Evolutionary conservation across 2,329 filamentous ascomycete species (phyloP).

Genomic region (Colletotrichum sp.): DNA sequence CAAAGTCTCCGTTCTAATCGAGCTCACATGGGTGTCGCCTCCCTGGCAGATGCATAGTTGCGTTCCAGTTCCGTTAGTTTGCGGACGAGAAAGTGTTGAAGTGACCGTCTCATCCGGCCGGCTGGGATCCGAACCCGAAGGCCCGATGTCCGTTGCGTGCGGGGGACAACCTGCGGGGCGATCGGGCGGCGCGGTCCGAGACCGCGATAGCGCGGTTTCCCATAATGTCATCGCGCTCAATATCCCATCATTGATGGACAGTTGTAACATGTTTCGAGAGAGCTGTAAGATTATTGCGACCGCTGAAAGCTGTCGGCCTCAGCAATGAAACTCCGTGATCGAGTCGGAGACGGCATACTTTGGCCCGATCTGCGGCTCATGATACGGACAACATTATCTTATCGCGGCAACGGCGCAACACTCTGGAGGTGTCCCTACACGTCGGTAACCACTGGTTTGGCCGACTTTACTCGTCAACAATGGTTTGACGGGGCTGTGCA

Average conservation of each 20-base stretch:
- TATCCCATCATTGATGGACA: not conserved
- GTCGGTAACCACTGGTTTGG: not conserved
- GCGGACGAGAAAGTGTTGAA: not conserved
- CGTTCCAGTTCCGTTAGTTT: not conserved
- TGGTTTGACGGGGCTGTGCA: not conserved
- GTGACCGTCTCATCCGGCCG: not conserved
- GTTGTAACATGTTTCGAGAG: not conserved
- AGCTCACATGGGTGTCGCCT: not conserved
- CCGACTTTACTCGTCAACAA: not conserved
- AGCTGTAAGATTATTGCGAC: not conserved
- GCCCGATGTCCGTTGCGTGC: slow-evolving; percentile 59
- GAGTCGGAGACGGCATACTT: not conserved
- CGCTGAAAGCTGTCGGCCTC: not conserved
- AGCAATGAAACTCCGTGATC: not conserved
- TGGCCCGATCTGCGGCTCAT: not conserved
- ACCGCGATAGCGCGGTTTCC: slow-evolving; percentile 62
- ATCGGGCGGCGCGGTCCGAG: slow-evolving; percentile 42
- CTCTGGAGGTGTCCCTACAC: not conserved
- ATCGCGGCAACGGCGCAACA: not conserved
- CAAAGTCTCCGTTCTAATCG: not conserved
- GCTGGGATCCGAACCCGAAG: not conserved
- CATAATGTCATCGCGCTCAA: slow-evolving; percentile 41
- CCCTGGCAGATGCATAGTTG: not conserved
- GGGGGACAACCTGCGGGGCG: not conserved
- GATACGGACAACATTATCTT: not conserved